A percentile compares a stretch with the other conserved stretches of the same genome.
These are phyloP conservation scores for Leishmania tropica DNA, from an alignment of 208 protist genomes.

Conservation along the genomic window DNA sequence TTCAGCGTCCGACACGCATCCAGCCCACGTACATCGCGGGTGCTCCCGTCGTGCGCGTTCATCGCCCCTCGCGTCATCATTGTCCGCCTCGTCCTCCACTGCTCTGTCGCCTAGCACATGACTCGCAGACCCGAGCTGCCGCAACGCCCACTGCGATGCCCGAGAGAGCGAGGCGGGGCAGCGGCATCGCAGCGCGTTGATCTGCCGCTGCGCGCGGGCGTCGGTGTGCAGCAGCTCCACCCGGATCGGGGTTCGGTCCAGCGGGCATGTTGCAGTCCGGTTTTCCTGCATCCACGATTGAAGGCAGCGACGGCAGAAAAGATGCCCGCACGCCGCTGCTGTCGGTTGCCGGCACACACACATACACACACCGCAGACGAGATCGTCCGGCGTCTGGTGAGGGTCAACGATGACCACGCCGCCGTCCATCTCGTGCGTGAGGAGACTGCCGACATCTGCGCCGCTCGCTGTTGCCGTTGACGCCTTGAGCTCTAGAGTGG, in stretches of 20 bases:
- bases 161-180: constrained; percentile 14
- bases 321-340: constrained; percentile 13
- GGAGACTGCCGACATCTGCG: constrained; percentile 6
- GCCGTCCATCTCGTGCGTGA: constrained; percentile 15
- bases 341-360: constrained; percentile 12
- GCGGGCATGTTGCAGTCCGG: constrained; percentile 1
- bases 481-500: not conserved
- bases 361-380: constrained; percentile 20
- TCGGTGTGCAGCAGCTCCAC: constrained; percentile 11
- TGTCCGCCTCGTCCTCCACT: not conserved
- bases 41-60: not conserved
- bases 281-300: constrained; percentile 12
- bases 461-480: no score
- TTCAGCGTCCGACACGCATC: constrained; percentile 28
- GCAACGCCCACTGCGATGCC: not conserved
- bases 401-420: constrained; percentile 12
- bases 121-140: not conserved
- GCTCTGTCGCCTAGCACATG: not conserved
- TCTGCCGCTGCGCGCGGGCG: constrained; percentile 21
- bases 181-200: constrained; percentile 9
- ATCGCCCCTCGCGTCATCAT: not conserved
- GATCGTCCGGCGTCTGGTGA: constrained; percentile 1
- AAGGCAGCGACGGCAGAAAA: constrained; percentile 19
- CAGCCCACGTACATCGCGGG: constrained; percentile 33
- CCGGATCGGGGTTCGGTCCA: constrained; percentile 9